Evolutionary conservation across 2,329 filamentous ascomycete species (phyloP), one percentile per base, ranked within the genome.

Genomic region (Hirsutella minnesotensis): DNA sequence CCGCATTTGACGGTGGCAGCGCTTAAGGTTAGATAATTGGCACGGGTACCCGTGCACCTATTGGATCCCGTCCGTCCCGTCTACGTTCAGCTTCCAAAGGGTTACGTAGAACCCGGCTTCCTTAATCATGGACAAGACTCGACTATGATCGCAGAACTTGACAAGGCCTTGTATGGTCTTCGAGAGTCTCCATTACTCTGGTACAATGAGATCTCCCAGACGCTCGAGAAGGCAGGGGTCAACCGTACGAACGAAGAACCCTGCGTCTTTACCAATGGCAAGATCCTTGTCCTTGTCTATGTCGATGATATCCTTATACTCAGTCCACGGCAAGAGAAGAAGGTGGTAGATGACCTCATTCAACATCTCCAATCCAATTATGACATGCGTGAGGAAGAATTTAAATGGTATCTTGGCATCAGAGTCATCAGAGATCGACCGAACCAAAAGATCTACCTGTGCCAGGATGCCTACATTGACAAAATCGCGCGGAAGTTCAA

Each of bases 331-430:
- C n/a, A n/a, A n/a, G n/a, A n/a, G n/a, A n/a, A n/a, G n/a, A n/a
- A n/a, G n/a, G n/a, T n/a, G n/a, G n/a, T n/a, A n/a, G n/a, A n/a
- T n/a, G n/a, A n/a, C n/a, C n/a, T n/a, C n/a, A n/a, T n/a, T n/a
- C n/a, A n/a, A n/a, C n/a, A n/a, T n/a, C n/a, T n/a, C n/a, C n/a
- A n/a, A n/a, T n/a, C n/a, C n/a, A n/a, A n/a, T n/a, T 37, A 39
- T 16, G 38, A 39, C 3, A n/a, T 39, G 3, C 38, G 38, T 18
- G 22, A 44, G 27, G 33, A 30, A 39, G 36, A 33, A 7, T 34
- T 43, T 13, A 12, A 24, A 3, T 43, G 36, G 41, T 43, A 38
- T 21, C 36, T 43, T 10, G 33, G 41, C 22, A 39, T 43, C 30
- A 39, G 36, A 27, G 30, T 43, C 33, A 21, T 43, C n/a, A 7